Evolutionary conservation across 768 basidiomycete genomes (phyloP).

Genomic region (Suillus spraguei): DNA sequence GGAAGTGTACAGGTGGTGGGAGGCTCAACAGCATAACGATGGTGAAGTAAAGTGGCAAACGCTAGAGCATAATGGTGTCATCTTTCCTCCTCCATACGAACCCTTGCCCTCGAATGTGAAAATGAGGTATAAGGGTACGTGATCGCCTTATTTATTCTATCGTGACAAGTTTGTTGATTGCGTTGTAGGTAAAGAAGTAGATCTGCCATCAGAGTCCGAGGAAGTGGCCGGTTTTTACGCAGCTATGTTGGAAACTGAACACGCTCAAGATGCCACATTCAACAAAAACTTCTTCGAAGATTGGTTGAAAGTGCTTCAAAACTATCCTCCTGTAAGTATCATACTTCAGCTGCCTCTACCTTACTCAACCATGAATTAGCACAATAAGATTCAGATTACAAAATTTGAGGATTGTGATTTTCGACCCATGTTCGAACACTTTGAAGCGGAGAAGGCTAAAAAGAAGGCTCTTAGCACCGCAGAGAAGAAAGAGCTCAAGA

Average conservation of each 20-base stretch:
- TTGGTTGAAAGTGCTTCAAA: slow-evolving; percentile 75
- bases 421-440: slow-evolving; percentile 90
- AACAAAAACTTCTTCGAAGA: slow-evolving; percentile 96
- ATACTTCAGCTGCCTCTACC: slow-evolving; percentile 10
- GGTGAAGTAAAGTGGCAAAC: slow-evolving; percentile 90
- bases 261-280: slow-evolving; percentile 86
- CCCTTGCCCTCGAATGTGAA: slow-evolving; percentile 80
- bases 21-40: slow-evolving; percentile 68
- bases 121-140: slow-evolving; percentile 93
- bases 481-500: slow-evolving; percentile 92
- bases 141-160: slow-evolving; percentile 9
- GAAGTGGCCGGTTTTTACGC: slow-evolving; percentile 98
- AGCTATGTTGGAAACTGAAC: slow-evolving; percentile 89
- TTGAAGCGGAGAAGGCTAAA: slow-evolving; percentile 90
- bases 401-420: slow-evolving; percentile 88
- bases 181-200: slow-evolving; percentile 67
- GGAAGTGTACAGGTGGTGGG: slow-evolving; percentile 88
- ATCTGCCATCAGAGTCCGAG: slow-evolving; percentile 84
- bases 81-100: slow-evolving; percentile 95
- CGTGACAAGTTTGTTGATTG: slow-evolving; percentile 19
- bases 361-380: slow-evolving; percentile 40
- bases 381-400: slow-evolving; percentile 72
- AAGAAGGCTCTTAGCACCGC: slow-evolving; percentile 84
- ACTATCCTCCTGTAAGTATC: slow-evolving; percentile 78
- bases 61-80: slow-evolving; percentile 92